Conservation (phyloP, 345 rosid species). For the Mangifera indica region DNA sequence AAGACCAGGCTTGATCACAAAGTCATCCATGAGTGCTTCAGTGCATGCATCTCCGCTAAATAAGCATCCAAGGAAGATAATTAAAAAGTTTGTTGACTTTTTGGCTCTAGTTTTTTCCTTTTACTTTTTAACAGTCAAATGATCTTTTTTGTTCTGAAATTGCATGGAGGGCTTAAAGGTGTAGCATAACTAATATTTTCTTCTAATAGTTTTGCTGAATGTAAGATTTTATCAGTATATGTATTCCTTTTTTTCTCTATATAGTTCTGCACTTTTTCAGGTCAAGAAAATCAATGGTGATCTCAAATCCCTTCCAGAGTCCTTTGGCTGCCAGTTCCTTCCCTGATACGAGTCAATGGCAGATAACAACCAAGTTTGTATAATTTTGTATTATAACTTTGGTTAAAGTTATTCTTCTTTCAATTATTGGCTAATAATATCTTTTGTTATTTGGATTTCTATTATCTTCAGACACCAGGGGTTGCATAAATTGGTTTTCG, state of each 20-base stretch:
- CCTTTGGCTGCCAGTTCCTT: slow-evolving; percentile 30
- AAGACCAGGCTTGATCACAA: slow-evolving; percentile 38
- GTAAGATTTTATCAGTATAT: not conserved
- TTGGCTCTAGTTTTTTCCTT: not conserved
- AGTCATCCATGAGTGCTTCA: slow-evolving; percentile 37
- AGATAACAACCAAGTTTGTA: slow-evolving; percentile 47
- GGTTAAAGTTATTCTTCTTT: slow-evolving; percentile 12
- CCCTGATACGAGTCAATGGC: slow-evolving; percentile 47
- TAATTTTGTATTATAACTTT: slow-evolving; percentile 17
- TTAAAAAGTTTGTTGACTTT: slow-evolving; percentile 40
- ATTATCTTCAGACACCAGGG: slow-evolving; percentile 62
- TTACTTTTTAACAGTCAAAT: not conserved
- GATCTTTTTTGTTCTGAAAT: not conserved
- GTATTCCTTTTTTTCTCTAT: not conserved
- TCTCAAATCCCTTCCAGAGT: slow-evolving; percentile 34
- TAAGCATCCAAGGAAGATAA: slow-evolving; percentile 38
- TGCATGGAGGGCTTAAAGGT: not conserved
- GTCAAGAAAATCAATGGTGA: slow-evolving; percentile 20
- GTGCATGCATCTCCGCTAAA: slow-evolving; percentile 35
- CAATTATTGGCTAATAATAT: slow-evolving; percentile 15
- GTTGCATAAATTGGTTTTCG: slow-evolving; percentile 84
- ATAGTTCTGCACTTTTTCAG: slow-evolving; percentile 24
- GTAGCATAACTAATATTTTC: not conserved
- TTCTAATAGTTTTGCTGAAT: not conserved
- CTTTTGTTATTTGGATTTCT: slow-evolving; percentile 13